These are phyloP conservation scores for Talaromyces ruber DNA, from an alignment of 495 filamentous ascomycete genomes.

Conservation along the genomic window DNA sequence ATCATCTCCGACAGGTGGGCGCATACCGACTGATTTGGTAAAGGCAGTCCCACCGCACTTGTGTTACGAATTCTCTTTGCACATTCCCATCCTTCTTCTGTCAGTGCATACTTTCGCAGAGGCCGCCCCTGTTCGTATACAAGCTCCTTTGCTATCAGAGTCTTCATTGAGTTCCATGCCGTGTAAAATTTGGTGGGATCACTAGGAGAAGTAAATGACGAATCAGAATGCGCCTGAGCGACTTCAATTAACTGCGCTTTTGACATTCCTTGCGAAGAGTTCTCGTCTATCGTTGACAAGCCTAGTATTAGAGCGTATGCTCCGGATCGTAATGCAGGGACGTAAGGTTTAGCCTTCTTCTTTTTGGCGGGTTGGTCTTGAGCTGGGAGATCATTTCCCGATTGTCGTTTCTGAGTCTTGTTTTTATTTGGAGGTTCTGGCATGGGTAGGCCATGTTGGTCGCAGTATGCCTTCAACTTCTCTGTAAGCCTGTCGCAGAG, in stretches of 20 bases:
- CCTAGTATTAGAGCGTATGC: conserved; percentile 67
- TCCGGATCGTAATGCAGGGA: conserved; percentile 63
- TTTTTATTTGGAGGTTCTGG: conserved; percentile 45
- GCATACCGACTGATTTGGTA: conserved; percentile 13
- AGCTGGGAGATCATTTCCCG: conserved; percentile 26
- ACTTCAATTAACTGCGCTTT: conserved; percentile 61
- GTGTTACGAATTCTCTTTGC: conserved; percentile 57
- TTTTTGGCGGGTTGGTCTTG: conserved; percentile 49
- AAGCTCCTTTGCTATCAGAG: conserved; percentile 62
- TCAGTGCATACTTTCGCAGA: conserved; percentile 57
- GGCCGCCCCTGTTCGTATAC: conserved; percentile 66
- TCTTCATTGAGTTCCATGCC: conserved; percentile 83
- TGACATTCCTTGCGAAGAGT: conserved; percentile 47
- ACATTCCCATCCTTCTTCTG: conserved; percentile 74
- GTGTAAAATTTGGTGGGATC: conserved; percentile 68
- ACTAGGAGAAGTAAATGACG: conserved; percentile 61
- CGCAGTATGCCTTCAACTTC: conserved; percentile 57
- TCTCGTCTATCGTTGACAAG: conserved; percentile 51
- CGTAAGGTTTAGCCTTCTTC: conserved; percentile 59
- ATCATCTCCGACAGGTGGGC: neutral
- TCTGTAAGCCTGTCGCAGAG: conserved; percentile 64
- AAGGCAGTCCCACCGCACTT: conserved; percentile 10
- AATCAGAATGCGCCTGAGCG: conserved; percentile 66
- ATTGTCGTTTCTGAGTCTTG: conserved; percentile 33
- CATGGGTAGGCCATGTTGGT: conserved; percentile 61